A percentile compares a stretch with the other conserved stretches of the same genome.
Evolutionary conservation across 805 yeast species (phyloP).

Genomic region (Cyberlindnera petersonii): DNA sequence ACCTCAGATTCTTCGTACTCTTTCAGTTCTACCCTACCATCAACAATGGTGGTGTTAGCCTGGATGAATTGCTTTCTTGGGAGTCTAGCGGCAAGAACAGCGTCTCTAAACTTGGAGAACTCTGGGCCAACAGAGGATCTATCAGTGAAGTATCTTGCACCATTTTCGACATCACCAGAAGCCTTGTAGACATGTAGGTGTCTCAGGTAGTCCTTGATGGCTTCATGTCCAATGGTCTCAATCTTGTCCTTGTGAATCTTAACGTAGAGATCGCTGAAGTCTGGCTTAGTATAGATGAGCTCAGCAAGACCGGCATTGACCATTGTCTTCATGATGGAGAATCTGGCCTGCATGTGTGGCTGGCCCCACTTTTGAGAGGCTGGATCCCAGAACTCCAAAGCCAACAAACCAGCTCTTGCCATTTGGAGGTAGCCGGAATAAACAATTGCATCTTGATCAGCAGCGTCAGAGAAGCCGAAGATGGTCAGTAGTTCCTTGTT

Average conservation of each 20-base stretch:
- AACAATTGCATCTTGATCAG: conserved; percentile 60
- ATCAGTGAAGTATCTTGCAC: conserved; percentile 58
- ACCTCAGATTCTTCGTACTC: conserved; percentile 71
- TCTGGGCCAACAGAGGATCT: conserved; percentile 67
- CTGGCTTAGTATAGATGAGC: conserved; percentile 41
- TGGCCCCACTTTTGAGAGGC: conserved; percentile 83
- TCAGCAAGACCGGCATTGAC: conserved; percentile 59
- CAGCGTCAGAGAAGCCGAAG: conserved; percentile 58
- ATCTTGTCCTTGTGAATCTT: conserved; percentile 60
- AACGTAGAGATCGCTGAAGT: conserved; percentile 56
- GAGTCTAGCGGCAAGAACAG: conserved; percentile 64
- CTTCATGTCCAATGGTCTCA: conserved; percentile 63
- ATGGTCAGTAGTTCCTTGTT: conserved; percentile 64
- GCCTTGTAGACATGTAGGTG: conserved; percentile 78
- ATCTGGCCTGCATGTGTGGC: conserved; percentile 92
- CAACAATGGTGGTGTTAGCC: conserved; percentile 58
- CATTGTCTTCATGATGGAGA: conserved; percentile 74
- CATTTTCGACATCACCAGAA: conserved; percentile 66
- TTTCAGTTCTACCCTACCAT: conserved; percentile 44
- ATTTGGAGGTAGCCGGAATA: conserved; percentile 70
- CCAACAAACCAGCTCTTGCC: conserved; percentile 85
- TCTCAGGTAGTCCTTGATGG: conserved; percentile 65
- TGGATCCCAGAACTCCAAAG: conserved; percentile 87
- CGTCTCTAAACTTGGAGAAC: conserved; percentile 59
- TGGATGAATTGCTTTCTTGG: conserved; percentile 86